Evolutionary conservation across 2,329 filamentous ascomycete genomes (phyloP), one percentile per base, ranked within the genome.

Genomic region (Pseudofabraea citricarpa): DNA sequence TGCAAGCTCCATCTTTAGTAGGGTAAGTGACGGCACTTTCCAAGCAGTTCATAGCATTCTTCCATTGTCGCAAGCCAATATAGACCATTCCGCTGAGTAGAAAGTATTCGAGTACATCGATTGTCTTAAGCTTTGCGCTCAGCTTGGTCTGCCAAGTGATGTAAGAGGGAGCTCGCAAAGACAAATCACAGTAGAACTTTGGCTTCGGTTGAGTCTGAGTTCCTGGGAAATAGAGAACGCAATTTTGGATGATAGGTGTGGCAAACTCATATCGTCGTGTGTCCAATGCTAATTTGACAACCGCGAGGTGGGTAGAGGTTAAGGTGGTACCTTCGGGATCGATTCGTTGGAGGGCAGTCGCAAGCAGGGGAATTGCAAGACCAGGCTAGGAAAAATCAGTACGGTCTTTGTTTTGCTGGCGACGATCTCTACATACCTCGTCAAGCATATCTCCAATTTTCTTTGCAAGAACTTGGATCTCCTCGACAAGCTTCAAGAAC

Each of bases 1-100:
- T 91, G 10, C 80, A 72, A 26, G 79, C 73, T 23, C 73, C 69
- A 16, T 81, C 82, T 40, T 70, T 72, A 0, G 74, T 71, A 1
- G 90, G 87, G 45, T 83, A 81, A 3, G 82, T 77, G 26, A 95
- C 70, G 33, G 79, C 76, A 46, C 78, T 73, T 53, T 81, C 77
- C 20, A 90, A 72, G 22, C 81, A 79, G 27, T 72, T 72, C 13
- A 73, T 65, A 0, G 85, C 83, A 45, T 74, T 75, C 15, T 64
- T 58, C 84, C 85, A 90, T 48, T 79, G 65, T 45, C 75, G 70
- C 39, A 72, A 62, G 2, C 73, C 70, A 56, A 83, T 79, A 59
- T 81, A 84, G 32, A 83, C 72, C 65, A 85, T 70, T n/a, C 76
- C 83, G 15, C 78, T 72, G 29, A 78, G 63, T 5, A 85, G 62